Conservation (phyloP, 345 rosid species). For the Limnanthes douglasii region DNA sequence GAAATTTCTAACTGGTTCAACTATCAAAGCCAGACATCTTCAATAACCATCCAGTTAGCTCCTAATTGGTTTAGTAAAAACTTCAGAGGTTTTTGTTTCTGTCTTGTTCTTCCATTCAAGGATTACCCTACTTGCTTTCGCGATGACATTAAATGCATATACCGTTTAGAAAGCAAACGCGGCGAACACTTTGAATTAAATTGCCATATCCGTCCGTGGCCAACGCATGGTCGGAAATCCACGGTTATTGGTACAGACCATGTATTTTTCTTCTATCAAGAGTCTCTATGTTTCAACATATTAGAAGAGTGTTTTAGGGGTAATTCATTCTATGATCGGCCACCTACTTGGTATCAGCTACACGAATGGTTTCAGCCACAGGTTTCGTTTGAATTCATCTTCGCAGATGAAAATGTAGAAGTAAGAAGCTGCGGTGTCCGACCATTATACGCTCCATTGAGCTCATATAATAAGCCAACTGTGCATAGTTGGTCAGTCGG, state of each 20-base stretch:
- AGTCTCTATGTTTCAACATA: slow-evolving; percentile 1
- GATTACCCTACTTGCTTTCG: slow-evolving; percentile 4
- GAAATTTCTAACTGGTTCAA: slow-evolving; percentile 18
- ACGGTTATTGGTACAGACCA: slow-evolving; percentile 11
- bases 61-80: slow-evolving; percentile 12
- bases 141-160: slow-evolving; percentile 1
- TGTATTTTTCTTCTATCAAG: slow-evolving; percentile 10
- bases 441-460: no score
- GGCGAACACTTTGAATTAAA: slow-evolving; percentile 6
- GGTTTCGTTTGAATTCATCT: slow-evolving; percentile 13
- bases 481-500: no score
- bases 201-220: slow-evolving; percentile 13
- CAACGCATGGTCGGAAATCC: slow-evolving; percentile 7
- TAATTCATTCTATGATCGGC: background rate
- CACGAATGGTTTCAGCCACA: slow-evolving; percentile 11
- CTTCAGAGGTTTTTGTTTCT: slow-evolving; percentile 17
- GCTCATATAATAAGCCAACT: no score
- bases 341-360: no score
- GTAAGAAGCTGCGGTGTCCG: slow-evolving; percentile 4
- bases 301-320: background rate
- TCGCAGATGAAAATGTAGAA: slow-evolving; percentile 8
- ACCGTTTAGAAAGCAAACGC: slow-evolving; percentile 11
- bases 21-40: slow-evolving; percentile 12
- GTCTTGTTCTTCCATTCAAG: slow-evolving; percentile 13
- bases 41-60: slow-evolving; percentile 17